These are phyloP conservation scores for Lachnellula hyalina DNA, from an alignment of 2,329 filamentous ascomycete species.

Conservation along the genomic window DNA sequence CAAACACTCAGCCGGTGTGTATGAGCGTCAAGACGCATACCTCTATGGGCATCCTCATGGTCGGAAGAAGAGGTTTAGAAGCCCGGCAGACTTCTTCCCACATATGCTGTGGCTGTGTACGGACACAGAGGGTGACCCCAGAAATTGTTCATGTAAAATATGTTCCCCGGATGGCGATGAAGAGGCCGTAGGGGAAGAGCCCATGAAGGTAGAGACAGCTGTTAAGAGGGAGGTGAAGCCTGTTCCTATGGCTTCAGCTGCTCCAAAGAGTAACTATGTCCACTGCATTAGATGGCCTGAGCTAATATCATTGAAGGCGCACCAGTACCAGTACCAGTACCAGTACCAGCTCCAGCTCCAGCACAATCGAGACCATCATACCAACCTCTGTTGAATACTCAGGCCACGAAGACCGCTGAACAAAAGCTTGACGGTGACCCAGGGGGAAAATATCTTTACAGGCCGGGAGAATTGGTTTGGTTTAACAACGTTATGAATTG, in stretches of 20 bases:
- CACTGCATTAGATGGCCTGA: background rate
- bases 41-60: constrained; percentile 55
- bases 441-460: constrained; percentile 42
- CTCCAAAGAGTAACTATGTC: constrained; percentile 1
- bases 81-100: constrained; percentile 54
- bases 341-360: background rate
- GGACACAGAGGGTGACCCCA: constrained; percentile 44
- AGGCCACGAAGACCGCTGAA: constrained; percentile 37
- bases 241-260: background rate
- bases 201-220: constrained; percentile 5
- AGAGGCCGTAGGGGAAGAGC: constrained; percentile 32
- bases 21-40: constrained; percentile 53
- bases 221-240: constrained; percentile 14
- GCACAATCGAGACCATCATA: background rate
- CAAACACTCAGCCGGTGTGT: constrained; percentile 38
- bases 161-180: constrained; percentile 46
- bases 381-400: constrained; percentile 18
- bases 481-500: constrained; percentile 47
- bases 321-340: background rate
- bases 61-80: constrained; percentile 51
- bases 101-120: constrained; percentile 52
- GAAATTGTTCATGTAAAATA: constrained; percentile 52
- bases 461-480: constrained; percentile 52
- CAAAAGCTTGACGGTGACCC: constrained; percentile 45
- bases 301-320: constrained; percentile 1